phyloP scores from a whole-genome alignment of 352 stramenopile species.

The Globisporangium ultimum region DNA sequence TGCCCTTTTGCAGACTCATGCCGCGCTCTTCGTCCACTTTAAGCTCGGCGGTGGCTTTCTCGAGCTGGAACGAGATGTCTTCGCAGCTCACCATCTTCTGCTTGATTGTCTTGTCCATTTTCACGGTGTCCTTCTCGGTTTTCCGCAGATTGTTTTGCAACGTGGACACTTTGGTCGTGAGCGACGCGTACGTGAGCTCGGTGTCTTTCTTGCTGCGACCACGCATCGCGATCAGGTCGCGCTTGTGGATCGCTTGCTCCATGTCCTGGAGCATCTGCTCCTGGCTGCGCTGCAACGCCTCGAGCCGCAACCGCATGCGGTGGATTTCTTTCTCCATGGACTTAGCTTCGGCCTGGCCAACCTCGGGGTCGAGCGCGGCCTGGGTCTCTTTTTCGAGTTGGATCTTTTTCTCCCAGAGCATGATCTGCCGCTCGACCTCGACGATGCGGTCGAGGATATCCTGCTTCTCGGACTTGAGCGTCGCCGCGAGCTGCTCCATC shows the following conservation, averaged over 20 bases:
- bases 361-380: conserved; percentile 89
- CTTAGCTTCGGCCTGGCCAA: conserved; percentile 87
- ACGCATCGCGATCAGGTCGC: conserved; percentile 90
- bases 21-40: conserved; percentile 70
- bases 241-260: conserved; percentile 92
- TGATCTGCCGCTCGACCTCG: conserved; percentile 90
- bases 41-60: conserved; percentile 77
- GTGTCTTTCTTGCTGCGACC: conserved; percentile 78
- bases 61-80: conserved; percentile 70
- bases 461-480: conserved; percentile 82
- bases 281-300: conserved; percentile 88
- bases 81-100: conserved; percentile 53
- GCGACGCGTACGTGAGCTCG: conserved; percentile 78
- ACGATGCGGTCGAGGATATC: conserved; percentile 88
- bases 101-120: conserved; percentile 69
- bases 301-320: conserved; percentile 92
- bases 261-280: conserved; percentile 94
- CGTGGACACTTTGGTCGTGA: conserved; percentile 84
- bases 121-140: conserved; percentile 54
- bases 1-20: conserved; percentile 64
- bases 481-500: conserved; percentile 70
- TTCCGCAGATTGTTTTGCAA: conserved; percentile 72
- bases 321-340: conserved; percentile 96
- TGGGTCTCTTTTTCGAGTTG: conserved; percentile 96
- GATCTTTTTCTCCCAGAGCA: conserved; percentile 97